These are phyloP conservation scores for Kazachstania viticola DNA, from an alignment of 805 yeast genomes.

Conservation along the genomic window DNA sequence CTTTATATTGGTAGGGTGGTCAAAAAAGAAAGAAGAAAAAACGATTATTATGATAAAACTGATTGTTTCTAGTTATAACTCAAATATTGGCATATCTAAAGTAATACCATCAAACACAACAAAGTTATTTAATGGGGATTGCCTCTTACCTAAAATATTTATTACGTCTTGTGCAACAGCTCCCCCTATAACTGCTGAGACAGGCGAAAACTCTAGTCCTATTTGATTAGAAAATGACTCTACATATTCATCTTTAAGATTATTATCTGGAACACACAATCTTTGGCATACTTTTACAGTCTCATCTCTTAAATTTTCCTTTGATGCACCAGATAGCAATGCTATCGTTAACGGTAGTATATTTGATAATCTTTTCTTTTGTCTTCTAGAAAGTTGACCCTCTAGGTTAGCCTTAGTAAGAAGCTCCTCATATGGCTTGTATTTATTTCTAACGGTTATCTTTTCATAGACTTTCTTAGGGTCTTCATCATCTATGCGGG, in stretches of 20 bases:
- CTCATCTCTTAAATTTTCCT: slow-evolving; percentile 16
- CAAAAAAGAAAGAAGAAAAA: background rate
- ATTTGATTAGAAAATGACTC: slow-evolving; percentile 36
- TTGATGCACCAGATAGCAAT: slow-evolving; percentile 30
- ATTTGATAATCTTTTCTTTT: slow-evolving; percentile 19
- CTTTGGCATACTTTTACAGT: slow-evolving; percentile 16
- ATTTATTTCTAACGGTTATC: slow-evolving; percentile 29
- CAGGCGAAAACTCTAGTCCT: slow-evolving; percentile 63
- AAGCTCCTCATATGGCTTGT: slow-evolving; percentile 28
- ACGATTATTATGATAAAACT: background rate
- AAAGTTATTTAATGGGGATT: slow-evolving; percentile 73
- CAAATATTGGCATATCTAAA: slow-evolving; percentile 69
- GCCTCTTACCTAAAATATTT: slow-evolving; percentile 63
- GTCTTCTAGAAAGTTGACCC: slow-evolving; percentile 23
- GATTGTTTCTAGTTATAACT: too few species aligned
- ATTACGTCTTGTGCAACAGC: slow-evolving; percentile 82
- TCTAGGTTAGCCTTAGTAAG: slow-evolving; percentile 30
- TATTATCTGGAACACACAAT: slow-evolving; percentile 36
- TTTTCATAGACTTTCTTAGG: slow-evolving; percentile 29
- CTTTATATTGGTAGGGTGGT: background rate
- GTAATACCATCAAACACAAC: slow-evolving; percentile 62
- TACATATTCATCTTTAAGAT: slow-evolving; percentile 31
- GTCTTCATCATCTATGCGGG: slow-evolving; percentile 27
- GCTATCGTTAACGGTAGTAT: slow-evolving; percentile 47
- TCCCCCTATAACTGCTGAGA: slow-evolving; percentile 84